Conservation (phyloP, 179 eudicot species). For the Heliamphora pulchella region DNA sequence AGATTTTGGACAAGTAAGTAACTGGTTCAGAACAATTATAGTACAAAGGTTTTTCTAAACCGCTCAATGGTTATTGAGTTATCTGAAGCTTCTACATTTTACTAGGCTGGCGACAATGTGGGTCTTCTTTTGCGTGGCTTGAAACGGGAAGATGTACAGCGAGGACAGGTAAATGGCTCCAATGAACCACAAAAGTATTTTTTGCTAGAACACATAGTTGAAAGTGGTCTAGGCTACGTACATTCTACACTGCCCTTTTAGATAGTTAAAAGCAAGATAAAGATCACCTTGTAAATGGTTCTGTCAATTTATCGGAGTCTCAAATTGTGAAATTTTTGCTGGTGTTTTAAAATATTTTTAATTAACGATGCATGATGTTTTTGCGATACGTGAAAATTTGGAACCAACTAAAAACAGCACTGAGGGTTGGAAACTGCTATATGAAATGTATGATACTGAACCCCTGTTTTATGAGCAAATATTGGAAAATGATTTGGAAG, state of each 20-base stretch:
- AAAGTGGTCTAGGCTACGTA: too few species aligned
- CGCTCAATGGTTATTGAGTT: neutral
- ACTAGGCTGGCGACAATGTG: constrained; percentile 96
- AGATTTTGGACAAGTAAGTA: constrained; percentile 76
- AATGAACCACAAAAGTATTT: neutral
- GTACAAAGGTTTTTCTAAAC: neutral
- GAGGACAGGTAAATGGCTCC: constrained; percentile 65
- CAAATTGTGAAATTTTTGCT: neutral
- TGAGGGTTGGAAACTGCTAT: neutral
- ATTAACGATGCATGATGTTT: constrained; percentile 1
- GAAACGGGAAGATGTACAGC: constrained; percentile 70
- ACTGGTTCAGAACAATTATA: neutral
- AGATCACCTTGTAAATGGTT: neutral
- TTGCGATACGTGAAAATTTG: neutral
- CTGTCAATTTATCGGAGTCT: neutral
- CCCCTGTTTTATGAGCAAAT: neutral
- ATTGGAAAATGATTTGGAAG: constrained; percentile 3
- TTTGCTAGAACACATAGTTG: neutral
- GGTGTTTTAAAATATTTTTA: neutral
- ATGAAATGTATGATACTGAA: constrained; percentile 2
- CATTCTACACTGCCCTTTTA: too few species aligned
- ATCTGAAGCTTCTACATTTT: constrained; percentile 16
- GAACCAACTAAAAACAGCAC: neutral
- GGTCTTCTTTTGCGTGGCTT: constrained; percentile 96
- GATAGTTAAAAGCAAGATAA: neutral